Percentiles rank a stretch among this genome's conserved stretches.
Conservation (phyloP, 2,329 filamentous ascomycete species). For the Curvularia spicifera region DNA sequence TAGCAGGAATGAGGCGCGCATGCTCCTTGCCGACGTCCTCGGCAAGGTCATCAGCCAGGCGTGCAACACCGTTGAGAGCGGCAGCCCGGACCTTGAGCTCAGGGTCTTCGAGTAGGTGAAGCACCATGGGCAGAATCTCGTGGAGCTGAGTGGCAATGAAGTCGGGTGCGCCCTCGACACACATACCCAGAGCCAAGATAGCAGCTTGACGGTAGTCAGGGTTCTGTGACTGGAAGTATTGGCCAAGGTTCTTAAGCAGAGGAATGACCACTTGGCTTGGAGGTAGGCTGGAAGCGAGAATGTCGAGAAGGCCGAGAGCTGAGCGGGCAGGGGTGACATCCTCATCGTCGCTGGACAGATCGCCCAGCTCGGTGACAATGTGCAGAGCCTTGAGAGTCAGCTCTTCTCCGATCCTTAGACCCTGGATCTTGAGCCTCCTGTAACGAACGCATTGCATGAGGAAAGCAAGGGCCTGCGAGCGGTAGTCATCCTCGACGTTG, state of each 20-base stretch:
- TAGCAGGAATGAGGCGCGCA: constrained; percentile 78
- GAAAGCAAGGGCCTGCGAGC: constrained; percentile 90
- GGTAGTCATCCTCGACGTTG: constrained; percentile 79
- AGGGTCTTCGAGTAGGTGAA: constrained; percentile 83
- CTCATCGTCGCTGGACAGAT: constrained; percentile 74
- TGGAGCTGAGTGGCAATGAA: constrained; percentile 94
- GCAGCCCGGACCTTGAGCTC: constrained; percentile 85
- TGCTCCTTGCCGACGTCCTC: constrained; percentile 90
- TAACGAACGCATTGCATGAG: constrained; percentile 91
- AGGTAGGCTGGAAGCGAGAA: constrained; percentile 85
- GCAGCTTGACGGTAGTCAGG: constrained; percentile 85
- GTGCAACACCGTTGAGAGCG: constrained; percentile 83
- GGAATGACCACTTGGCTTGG: constrained; percentile 94
- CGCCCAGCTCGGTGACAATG: constrained; percentile 87
- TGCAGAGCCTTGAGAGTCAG: constrained; percentile 87
- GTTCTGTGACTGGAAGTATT: constrained; percentile 76
- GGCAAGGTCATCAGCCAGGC: constrained; percentile 89
- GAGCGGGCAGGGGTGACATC: constrained; percentile 85
- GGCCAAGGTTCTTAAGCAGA: constrained; percentile 82
- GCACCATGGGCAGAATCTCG: constrained; percentile 82
- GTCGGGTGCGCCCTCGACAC: constrained; percentile 94
- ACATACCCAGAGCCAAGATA: constrained; percentile 90
- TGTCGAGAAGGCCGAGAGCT: constrained; percentile 85
- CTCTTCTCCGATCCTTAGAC: constrained; percentile 82
- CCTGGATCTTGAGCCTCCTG: constrained; percentile 94